Base-by-base conservation (phyloP, 768 basidiomycete species). In the Lactarius pseudohatsudake region DNA sequence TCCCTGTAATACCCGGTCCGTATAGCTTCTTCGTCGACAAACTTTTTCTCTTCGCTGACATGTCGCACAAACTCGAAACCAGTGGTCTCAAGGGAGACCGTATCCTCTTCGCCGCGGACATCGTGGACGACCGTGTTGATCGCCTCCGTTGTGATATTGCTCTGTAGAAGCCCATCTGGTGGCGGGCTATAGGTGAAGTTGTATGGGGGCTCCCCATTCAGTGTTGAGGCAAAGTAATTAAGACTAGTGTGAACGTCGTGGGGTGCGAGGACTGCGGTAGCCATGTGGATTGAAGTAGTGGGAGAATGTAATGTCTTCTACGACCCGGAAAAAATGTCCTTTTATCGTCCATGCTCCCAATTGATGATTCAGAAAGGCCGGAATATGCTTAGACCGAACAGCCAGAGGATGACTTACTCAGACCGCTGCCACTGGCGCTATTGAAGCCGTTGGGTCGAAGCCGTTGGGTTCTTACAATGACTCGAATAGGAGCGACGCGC, bases 21-120 rank as follows among this genome's bases (percentile, higher is more conserved):
- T 68, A 83, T 81, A 57, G 64, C 70, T 43, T 75, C 79, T 34
- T 81, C 79, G 61, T 82, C 75, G 20, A 65, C 69, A 69, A 81
- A 82, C 36, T 76, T 75, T 57, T 77, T 79, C 73, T 78, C 79
- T 59, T 69, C 62, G 61, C 77, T 77, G 4, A 72, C 74, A 32
- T 74, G 61, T 41, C 74, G 72, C 32, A 76, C 60, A 69, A 79
- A 79, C 68, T 79, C 76, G 72, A 84, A 84, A n/a, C 83, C 82
- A n/a, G 77, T 76, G 59, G 72, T 72, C 61, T 82, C 81, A 47
- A 80, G 74, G 1, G 64, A 65, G 62, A 75, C 74, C 16, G 72
- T 70, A 60, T 70, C 59, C 66, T 76, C 74, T 61, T 72, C 69
- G 0, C 75, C 76, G 34, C 77, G 77, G 13, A 73, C 72, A 60